Evolutionary conservation across 805 yeast genomes (phyloP).

Genomic region (Saccharomycopsis babjevae): DNA sequence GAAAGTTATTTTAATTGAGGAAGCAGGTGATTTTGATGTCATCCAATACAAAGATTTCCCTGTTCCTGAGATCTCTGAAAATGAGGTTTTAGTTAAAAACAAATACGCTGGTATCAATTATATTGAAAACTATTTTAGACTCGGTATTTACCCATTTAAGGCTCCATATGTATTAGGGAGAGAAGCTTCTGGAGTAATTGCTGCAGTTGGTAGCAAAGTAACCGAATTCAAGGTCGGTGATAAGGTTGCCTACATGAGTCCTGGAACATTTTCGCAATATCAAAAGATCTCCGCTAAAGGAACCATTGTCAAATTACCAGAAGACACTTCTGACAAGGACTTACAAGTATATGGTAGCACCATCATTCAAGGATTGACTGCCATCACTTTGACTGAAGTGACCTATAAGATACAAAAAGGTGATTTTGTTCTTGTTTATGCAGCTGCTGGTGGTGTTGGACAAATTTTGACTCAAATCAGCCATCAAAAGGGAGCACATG

Average conservation of each 20-base stretch:
- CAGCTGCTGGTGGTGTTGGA: conserved; percentile 97
- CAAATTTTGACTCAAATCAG: conserved; percentile 57
- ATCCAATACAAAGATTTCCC: conserved; percentile 46
- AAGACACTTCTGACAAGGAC: conserved; percentile 35
- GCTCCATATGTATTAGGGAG: conserved; percentile 63
- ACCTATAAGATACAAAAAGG: conserved; percentile 58
- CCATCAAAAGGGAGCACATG: conserved; percentile 57
- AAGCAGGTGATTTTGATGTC: conserved; percentile 49
- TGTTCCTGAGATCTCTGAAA: conserved; percentile 44
- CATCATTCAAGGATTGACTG: conserved; percentile 69
- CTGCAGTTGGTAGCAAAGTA: conserved; percentile 51
- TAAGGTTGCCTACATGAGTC: conserved; percentile 47
- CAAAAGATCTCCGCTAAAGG: conserved; percentile 36
- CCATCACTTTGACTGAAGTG: conserved; percentile 57
- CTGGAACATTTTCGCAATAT: conserved; percentile 63
- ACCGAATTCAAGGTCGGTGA: conserved; percentile 55
- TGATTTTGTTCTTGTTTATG: conserved; percentile 70
- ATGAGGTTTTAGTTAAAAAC: conserved; percentile 64
- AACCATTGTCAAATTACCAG: conserved; percentile 40
- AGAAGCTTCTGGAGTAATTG: conserved; percentile 64
- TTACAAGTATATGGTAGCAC: conserved; percentile 50
- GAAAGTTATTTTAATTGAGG: conserved; percentile 44
- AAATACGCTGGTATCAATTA: conserved; percentile 71
- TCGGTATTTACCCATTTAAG: conserved; percentile 57
- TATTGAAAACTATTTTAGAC: conserved; percentile 76